Evolutionary conservation across 352 stramenopile species (phyloP).

Genomic region (Aphanomyces euteiches): DNA sequence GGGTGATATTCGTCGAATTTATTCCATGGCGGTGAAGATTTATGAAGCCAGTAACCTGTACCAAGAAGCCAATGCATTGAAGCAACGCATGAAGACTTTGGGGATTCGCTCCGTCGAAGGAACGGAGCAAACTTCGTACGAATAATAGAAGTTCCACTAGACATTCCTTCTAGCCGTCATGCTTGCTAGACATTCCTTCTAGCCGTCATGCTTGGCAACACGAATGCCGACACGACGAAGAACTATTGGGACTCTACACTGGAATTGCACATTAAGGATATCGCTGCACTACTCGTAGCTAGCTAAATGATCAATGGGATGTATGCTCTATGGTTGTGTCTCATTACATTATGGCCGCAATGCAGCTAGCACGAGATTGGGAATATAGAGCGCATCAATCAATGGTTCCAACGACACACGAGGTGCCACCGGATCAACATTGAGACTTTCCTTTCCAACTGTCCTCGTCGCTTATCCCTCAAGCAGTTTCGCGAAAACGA

Average conservation of each 20-base stretch:
- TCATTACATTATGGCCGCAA: slow-evolving; percentile 82
- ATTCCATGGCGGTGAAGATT: background rate
- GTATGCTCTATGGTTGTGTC: slow-evolving; percentile 87
- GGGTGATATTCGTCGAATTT: slow-evolving; percentile 9
- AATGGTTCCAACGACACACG: slow-evolving; percentile 62
- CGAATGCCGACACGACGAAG: too few species aligned
- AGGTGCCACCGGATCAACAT: slow-evolving; percentile 56
- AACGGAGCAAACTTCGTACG: background rate
- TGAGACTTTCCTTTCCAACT: slow-evolving; percentile 87
- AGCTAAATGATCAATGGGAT: slow-evolving; percentile 30
- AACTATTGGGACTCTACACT: too few species aligned
- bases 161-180: too few species aligned
- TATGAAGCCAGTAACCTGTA: background rate
- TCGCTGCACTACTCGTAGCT: too few species aligned
- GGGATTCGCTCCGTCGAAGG: background rate
- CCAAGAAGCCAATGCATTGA: background rate
- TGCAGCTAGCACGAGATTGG: slow-evolving; percentile 87
- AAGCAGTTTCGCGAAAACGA: slow-evolving; percentile 36
- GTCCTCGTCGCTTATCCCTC: slow-evolving; percentile 87
- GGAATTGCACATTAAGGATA: too few species aligned
- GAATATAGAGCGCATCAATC: slow-evolving; percentile 91
- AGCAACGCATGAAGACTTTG: background rate
- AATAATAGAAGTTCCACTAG: background rate
- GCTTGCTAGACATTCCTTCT: too few species aligned
- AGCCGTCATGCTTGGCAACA: too few species aligned